Percentiles rank a stretch among this genome's conserved stretches.
Evolutionary conservation across 768 basidiomycete genomes (phyloP).

Genomic region (Jaapia argillacea): DNA sequence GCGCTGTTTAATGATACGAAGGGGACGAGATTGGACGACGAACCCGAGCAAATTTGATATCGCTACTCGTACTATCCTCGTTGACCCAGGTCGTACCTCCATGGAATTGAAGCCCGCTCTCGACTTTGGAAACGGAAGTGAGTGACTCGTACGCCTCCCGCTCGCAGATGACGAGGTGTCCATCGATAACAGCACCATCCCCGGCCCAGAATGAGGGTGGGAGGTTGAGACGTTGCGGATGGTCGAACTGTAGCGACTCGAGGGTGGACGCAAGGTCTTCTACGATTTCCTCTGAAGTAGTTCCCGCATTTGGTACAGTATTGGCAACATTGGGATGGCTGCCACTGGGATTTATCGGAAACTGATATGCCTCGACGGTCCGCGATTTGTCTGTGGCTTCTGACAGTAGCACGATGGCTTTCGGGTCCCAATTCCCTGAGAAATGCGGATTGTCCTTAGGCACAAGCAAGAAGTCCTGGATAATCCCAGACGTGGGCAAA

Average conservation of each 20-base stretch:
- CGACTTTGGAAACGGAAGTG: conserved; percentile 9
- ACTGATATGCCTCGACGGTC: conserved; percentile 52
- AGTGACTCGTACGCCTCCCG: conserved; percentile 33
- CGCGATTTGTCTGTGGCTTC: conserved; percentile 39
- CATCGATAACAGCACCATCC: conserved; percentile 28
- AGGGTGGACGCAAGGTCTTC: conserved; percentile 33
- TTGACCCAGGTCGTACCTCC: conserved; percentile 56
- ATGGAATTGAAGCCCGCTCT: conserved; percentile 24
- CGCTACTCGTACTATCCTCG: conserved; percentile 30
- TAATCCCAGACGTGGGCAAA: conserved; percentile 45
- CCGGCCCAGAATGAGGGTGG: conserved; percentile 29
- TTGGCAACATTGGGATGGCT: no score
- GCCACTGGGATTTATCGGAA: conserved; percentile 28
- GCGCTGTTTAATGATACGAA: no score
- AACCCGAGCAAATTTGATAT: conserved; percentile 51
- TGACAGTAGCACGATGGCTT: conserved; percentile 52
- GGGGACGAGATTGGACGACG: no score
- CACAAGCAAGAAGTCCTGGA: conserved; percentile 76
- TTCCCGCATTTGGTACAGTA: conserved; percentile 4
- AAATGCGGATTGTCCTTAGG: conserved; percentile 66
- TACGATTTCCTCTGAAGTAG: conserved; percentile 16
- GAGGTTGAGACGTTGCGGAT: conserved; percentile 24
- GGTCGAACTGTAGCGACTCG: conserved; percentile 24
- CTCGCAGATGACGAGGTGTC: conserved; percentile 36
- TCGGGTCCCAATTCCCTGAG: conserved; percentile 54